Evolutionary conservation across 2,329 filamentous ascomycete genomes (phyloP), one percentile per base, ranked within the genome.

Genomic region (Lecanicillium sp.): DNA sequence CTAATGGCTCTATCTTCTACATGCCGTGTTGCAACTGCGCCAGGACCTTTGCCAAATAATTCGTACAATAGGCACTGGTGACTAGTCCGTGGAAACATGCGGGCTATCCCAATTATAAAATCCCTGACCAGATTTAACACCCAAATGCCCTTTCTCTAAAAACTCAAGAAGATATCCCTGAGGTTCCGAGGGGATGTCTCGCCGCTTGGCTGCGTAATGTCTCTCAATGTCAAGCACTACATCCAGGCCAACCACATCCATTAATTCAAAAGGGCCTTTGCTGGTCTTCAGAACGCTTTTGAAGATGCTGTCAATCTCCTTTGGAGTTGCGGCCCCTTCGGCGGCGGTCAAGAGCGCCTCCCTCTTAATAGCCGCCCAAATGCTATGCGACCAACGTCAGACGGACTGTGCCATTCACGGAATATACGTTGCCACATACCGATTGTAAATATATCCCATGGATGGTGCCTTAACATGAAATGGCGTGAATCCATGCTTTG

Each of bases 371-470:
- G 55, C 55, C 10, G 55, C 55, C 55, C 55, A 58, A 17, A 57
- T 58, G 8, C 55, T 58, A 17, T 5, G 17, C 6, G 11, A 25
- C 7, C 18, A 14, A 11, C 19, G 3, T n/a, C 8, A 29, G 5
- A n/a, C 9, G 8, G 22, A 5, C 18, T 34, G 22, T 30, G 10
- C 17, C 18, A 22, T 6, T 14, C 11, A 4, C 28, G 2, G 9
- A 3, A 10, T 5, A 22, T 29, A 18, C 11, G n/a, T 8, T 5
- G 32, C 11, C 12, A 15, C 28, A 17, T 40, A 51, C 55, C 55
- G 44, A 17, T 57, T 58, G 36, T 57, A 58, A 9, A 57, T 53
- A 33, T 57, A 58, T 2, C 55, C 55, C 53, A 57, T 58, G 0
- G 55, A 58, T 11, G 46, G 46, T 1, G 36, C 45, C 38, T 50